Percentiles rank a stretch among this genome's conserved stretches.
Conservation (phyloP, 2,329 filamentous ascomycete species). For the Cercospora sp. region DNA sequence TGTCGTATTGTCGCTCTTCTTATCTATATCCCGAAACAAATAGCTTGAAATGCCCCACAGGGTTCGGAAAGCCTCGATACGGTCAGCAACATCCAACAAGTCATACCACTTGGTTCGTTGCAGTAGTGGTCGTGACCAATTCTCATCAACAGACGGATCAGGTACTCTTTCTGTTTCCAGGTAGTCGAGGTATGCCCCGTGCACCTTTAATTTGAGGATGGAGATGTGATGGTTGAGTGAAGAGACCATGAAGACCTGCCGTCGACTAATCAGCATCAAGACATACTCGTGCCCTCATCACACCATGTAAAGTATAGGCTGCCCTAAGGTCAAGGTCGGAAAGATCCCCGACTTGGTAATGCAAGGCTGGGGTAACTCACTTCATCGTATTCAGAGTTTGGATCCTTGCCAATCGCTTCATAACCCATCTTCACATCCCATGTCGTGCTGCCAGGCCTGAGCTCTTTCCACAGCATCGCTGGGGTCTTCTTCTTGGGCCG, state of each 20-base stretch:
- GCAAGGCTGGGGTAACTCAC: constrained; percentile 42
- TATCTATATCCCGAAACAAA: constrained; percentile 38
- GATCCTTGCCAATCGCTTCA: constrained; percentile 57
- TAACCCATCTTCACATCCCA: constrained; percentile 61
- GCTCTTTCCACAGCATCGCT: constrained; percentile 54
- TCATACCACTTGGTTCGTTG: constrained; percentile 61
- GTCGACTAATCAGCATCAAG: neutral
- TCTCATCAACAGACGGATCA: constrained; percentile 33
- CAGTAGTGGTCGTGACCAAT: constrained; percentile 56
- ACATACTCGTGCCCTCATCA: neutral
- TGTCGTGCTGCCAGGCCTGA: constrained; percentile 50
- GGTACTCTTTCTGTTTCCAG: constrained; percentile 49
- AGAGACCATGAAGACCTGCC: constrained; percentile 62
- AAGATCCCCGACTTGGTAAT: neutral
- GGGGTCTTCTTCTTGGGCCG: constrained; percentile 44
- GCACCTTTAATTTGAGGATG: constrained; percentile 59
- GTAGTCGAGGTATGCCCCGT: constrained; percentile 57
- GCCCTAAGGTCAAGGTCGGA: neutral
- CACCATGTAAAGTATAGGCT: neutral
- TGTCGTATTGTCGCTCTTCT: neutral
- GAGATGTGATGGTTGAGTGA: constrained; percentile 63
- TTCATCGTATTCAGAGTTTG: constrained; percentile 42
- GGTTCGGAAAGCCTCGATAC: constrained; percentile 56
- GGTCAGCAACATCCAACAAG: constrained; percentile 55
- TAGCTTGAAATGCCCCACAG: constrained; percentile 61